Evolutionary conservation across 2,329 filamentous ascomycete species (phyloP), one percentile per base, ranked within the genome.

Genomic region (Fusarium sp.): DNA sequence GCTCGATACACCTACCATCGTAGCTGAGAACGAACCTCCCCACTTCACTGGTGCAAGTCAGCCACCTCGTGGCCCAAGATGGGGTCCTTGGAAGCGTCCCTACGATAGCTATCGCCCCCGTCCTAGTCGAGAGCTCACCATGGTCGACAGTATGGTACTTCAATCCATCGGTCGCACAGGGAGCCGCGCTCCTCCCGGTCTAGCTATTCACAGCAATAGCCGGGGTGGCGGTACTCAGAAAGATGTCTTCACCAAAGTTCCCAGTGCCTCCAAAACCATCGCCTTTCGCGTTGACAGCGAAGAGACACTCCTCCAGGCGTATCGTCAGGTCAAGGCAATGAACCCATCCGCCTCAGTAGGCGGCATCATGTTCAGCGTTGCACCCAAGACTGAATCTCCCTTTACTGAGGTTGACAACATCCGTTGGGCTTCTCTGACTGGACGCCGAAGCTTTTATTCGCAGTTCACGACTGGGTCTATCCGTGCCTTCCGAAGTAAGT

Each of bases 311-410:
- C 10, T 64, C 3, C 26, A 63, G 23, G 64, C 44, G 3, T 68
- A 68, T 11, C 59, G 47, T 1, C 42, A 47, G 1, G 64, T 68
- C 3, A 64, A 58, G 26, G 34, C 64, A 11, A 64, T 68, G 65
- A 68, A 68, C 15, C 53, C 58, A 0, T 46, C 41, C 3, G 52
- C 45, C 0, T 11, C 33, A 5, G 54, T 67, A 6, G 65, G 64
- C 2, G 64, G 58, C 1, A 20, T 68, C 23, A 52, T 68, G 57
- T 68, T 68, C 26, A 55, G 58, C 1, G 33, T 60, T 2, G 26
- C 53, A 1, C 16, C 49, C 2, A 68, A 56, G 11, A 18, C 42
- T 12, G 28, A 26, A 10, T 31, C 23, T 9, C 33, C 28, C 1
- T 40, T 31, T 7, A n/a, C 28, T 2, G 28, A 36, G 4, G 18